phyloP scores from a whole-genome alignment of 805 yeast species.

The Teunomyces kruisii region DNA sequence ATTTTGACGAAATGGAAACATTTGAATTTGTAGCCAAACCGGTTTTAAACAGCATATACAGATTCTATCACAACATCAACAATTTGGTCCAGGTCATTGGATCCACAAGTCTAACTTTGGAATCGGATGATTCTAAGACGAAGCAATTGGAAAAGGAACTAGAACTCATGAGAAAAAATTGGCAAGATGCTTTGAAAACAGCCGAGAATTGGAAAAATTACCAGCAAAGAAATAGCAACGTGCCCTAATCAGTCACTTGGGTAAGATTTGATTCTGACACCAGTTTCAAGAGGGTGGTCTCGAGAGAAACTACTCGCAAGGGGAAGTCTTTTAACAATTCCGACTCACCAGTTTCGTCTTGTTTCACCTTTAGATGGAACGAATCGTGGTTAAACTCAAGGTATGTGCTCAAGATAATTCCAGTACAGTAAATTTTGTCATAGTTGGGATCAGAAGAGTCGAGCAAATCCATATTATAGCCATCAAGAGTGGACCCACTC shows the following conservation, averaged over 20 bases:
- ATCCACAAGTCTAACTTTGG: slow-evolving; percentile 4
- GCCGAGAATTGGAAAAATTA: slow-evolving; percentile 39
- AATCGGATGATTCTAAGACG: slow-evolving; percentile 12
- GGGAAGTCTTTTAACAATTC: slow-evolving; percentile 32
- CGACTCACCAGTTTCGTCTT: slow-evolving; percentile 3
- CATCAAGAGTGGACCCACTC: slow-evolving; percentile 1
- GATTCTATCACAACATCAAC: slow-evolving; percentile 31
- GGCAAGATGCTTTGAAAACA: slow-evolving; percentile 40
- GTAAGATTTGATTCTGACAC: not conserved
- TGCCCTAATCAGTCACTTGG: not conserved
- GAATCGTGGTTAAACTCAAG: slow-evolving; percentile 17
- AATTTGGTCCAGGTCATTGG: slow-evolving; percentile 7
- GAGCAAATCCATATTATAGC: slow-evolving; percentile 8
- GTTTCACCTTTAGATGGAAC: slow-evolving; percentile 18
- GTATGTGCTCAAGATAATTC: slow-evolving; percentile 28
- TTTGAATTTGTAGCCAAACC: slow-evolving; percentile 37
- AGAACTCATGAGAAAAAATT: slow-evolving; percentile 30
- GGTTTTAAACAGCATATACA: slow-evolving; percentile 32
- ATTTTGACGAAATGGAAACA: slow-evolving; percentile 33
- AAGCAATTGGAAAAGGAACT: slow-evolving; percentile 32
- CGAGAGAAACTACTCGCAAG: slow-evolving; percentile 26
- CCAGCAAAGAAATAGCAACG: slow-evolving; percentile 4
- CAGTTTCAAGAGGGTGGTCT: slow-evolving; percentile 26
- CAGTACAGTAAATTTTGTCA: slow-evolving; percentile 25
- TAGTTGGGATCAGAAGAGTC: slow-evolving; percentile 18